These are phyloP conservation scores for Ophiognomonia clavigignenti-juglandacearum DNA, from an alignment of 2,329 filamentous ascomycete species.

Conservation along the genomic window DNA sequence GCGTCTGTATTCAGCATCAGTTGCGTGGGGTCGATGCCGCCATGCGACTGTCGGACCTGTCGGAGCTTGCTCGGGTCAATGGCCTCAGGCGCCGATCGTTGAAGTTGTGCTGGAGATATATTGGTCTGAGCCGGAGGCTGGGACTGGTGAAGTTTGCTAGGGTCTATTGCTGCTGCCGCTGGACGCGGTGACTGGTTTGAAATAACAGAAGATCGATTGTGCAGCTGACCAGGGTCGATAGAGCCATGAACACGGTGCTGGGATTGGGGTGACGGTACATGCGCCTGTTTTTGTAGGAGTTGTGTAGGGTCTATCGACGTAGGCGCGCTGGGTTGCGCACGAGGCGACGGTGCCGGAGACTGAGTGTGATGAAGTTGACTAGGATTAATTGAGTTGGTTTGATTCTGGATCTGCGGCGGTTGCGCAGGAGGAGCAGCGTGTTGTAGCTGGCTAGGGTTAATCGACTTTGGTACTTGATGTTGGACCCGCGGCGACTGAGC, in stretches of 20 bases:
- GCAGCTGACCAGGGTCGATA: background rate
- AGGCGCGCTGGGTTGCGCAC: background rate
- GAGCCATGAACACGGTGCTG: background rate
- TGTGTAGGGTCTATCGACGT: background rate
- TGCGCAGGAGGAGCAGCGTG: background rate
- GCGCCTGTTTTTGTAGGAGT: background rate
- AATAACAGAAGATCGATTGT: background rate
- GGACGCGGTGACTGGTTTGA: background rate
- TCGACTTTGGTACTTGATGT: background rate
- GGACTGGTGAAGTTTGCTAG: background rate
- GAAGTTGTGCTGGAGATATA: conserved; percentile 4
- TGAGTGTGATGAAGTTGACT: background rate
- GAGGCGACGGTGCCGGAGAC: background rate
- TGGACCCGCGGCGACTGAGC: background rate
- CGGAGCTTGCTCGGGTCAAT: conserved; percentile 4
- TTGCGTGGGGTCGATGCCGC: conserved; percentile 13
- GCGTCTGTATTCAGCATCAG: conserved; percentile 14
- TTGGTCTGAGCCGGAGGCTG: too few species aligned
- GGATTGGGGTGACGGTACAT: background rate
- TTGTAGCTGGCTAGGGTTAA: background rate
- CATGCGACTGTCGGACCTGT: conserved; percentile 1
- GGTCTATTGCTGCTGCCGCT: background rate
- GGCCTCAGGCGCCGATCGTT: background rate
- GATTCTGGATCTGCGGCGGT: background rate
- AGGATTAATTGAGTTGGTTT: background rate